Evolutionary conservation across 768 basidiomycete genomes (phyloP).

Genomic region (Auriscalpium orientale): DNA sequence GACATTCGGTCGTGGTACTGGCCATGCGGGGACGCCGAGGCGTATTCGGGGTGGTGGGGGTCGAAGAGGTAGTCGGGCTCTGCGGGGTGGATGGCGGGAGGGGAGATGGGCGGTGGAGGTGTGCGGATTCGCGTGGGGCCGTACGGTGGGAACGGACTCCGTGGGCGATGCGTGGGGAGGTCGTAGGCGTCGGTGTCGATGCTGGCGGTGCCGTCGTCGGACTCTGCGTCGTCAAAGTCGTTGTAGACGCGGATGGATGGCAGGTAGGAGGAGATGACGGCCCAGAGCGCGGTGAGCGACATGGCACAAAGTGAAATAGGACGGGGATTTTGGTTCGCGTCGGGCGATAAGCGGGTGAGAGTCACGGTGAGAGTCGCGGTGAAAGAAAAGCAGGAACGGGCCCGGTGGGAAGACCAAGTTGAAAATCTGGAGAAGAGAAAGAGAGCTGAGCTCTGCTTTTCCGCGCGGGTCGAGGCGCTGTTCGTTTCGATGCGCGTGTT

Average conservation of each 20-base stretch:
- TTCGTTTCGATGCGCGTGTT: too few species aligned
- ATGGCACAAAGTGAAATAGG: too few species aligned
- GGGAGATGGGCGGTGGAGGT: not conserved
- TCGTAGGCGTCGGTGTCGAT: conserved; percentile 9
- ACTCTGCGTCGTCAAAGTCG: conserved; percentile 7
- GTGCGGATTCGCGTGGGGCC: not conserved
- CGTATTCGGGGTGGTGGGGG: not conserved
- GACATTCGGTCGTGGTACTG: conserved; percentile 11
- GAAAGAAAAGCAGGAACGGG: too few species aligned
- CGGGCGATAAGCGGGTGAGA: too few species aligned
- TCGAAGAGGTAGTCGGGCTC: not conserved
- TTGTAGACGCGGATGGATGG: conserved; percentile 10
- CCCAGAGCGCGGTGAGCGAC: conserved; percentile 11
- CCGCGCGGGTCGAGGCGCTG: too few species aligned
- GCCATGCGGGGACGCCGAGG: conserved; percentile 3
- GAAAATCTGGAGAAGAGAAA: too few species aligned
- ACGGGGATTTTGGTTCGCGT: too few species aligned
- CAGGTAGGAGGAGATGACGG: conserved; percentile 12
- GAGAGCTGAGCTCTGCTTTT: too few species aligned
- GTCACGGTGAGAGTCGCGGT: too few species aligned
- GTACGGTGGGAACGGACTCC: not conserved
- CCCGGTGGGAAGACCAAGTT: too few species aligned
- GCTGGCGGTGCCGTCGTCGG: conserved; percentile 7
- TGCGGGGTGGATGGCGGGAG: not conserved
- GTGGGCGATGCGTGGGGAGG: conserved; percentile 3